Base-by-base conservation (phyloP, 129 eudicot species). In the Tagetes patula region DNA sequence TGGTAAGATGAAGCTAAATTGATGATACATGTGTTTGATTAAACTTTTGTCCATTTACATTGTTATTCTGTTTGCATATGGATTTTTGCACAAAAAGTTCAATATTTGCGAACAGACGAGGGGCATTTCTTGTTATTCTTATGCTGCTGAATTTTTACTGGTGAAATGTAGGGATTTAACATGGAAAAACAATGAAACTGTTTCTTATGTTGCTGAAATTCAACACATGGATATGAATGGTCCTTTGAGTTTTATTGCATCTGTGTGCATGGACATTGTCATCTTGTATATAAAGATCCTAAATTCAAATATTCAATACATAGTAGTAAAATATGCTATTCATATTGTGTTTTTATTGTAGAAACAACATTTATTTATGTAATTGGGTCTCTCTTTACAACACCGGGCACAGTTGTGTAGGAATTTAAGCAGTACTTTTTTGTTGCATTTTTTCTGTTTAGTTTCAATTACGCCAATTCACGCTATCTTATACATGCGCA, bases 21-120 rank as follows among this genome's bases (percentile, higher is more conserved):
- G 70, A 50, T 48, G 13, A 77, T 69, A 45, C 31, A 47, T 13
- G 50, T 70, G 53, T 60, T 46, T 43, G 33, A 34, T 34, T 27
- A 27, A 45, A 37, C 38, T 60, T 70, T 32, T n/a, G 9, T 69
- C 48, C 33, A 60, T 61, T 32, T 77, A 48, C 81, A 77, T 70
- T 70, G 71, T 59, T 70, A 66, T 49, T 70, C 58, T 40, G 58
- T 30, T 48, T 70, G 65, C 58, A 37, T 8, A 61, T 69, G 45
- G 10, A 45, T 58, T 77, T 47, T 27, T 1, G 2, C 27, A 20
- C 27, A 20, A 20, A 10, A 39, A 74, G 1, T 63, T 13, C 2
- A 55, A 67, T 41, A 67, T 48, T 55, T 54, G 65, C 45, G 30
- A 66, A 31, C 33, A 54, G 68, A 37, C 27, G 50, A 67, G 36